These are phyloP conservation scores for Ochromonadaceae sp. DNA, from an alignment of 352 stramenopile genomes.

Conservation along the genomic window DNA sequence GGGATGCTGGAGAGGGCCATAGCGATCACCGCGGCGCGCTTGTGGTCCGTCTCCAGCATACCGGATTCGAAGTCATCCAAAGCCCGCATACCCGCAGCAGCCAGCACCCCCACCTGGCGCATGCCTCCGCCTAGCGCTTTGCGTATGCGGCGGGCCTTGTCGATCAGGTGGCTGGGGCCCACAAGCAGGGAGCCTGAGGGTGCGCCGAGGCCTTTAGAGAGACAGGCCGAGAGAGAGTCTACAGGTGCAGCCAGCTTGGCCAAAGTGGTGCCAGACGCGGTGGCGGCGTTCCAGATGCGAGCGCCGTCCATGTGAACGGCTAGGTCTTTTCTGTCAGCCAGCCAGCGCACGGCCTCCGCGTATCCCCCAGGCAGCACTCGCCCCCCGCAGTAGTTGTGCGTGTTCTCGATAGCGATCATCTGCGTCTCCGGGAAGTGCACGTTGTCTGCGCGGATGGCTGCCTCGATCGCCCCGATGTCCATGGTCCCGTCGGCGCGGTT, in stretches of 20 bases:
- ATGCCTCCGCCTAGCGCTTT: conserved; percentile 93
- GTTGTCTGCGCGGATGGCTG: conserved; percentile 39
- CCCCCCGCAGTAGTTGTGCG: conserved; percentile 88
- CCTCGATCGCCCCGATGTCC: conserved; percentile 50
- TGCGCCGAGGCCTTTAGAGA: conserved; percentile 76
- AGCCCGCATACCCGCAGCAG: conserved; percentile 70
- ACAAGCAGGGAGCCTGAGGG: conserved; percentile 72
- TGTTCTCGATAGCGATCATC: conserved; percentile 87
- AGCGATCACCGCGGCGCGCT: conserved; percentile 49
- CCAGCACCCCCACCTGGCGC: conserved; percentile 82
- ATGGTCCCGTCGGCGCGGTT: conserved; percentile 67
- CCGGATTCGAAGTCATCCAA: conserved; percentile 59
- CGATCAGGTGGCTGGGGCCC: conserved; percentile 63
- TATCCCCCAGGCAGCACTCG: conserved; percentile 62
- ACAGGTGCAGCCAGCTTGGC: conserved; percentile 43
- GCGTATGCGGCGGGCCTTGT: conserved; percentile 43
- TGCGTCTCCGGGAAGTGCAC: conserved; percentile 56
- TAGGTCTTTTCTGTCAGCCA: conserved; percentile 32
- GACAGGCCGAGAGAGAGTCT: conserved; percentile 69
- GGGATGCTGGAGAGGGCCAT: conserved; percentile 43
- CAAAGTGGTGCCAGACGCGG: background rate
- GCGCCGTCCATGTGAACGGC: conserved; percentile 84
- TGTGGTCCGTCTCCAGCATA: conserved; percentile 52
- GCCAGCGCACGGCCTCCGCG: conserved; percentile 29
- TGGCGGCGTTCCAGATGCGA: conserved; percentile 77